Evolutionary conservation across 371 early-diverging fungal genomes (phyloP).

Genomic region (Vairimorpha apis): DNA sequence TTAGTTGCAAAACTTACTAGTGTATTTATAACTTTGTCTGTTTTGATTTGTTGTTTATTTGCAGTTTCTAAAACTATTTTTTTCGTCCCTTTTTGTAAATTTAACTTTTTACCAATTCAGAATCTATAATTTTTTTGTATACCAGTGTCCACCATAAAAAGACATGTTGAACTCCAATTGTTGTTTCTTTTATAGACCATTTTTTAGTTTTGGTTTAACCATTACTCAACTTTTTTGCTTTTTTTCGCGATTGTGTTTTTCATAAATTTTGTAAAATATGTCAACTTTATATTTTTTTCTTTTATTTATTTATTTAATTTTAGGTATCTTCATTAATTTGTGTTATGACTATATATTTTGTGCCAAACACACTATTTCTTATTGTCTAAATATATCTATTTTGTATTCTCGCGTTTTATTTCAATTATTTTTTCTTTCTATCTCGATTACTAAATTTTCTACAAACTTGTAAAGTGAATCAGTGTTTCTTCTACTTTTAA

Average conservation of each 20-base stretch:
- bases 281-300: background rate
- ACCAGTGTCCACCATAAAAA: constrained; percentile 8
- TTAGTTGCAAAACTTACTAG: background rate
- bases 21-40: background rate
- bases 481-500: background rate
- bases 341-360: constrained; percentile 3
- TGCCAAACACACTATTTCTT: constrained; percentile 3
- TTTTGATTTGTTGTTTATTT: background rate
- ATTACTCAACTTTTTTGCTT: background rate
- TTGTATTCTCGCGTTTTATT: no score
- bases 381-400: background rate
- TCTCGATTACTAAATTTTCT: background rate
- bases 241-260: background rate
- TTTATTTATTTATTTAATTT: background rate
- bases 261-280: background rate
- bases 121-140: background rate
- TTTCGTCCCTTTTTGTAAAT: background rate
- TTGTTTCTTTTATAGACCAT: no score
- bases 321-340: background rate
- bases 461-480: background rate
- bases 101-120: background rate
- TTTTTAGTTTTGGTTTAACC: background rate
- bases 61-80: background rate
- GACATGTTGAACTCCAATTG: no score
- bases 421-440: background rate